A percentile compares a stretch with the other conserved stretches of the same genome.
Conservation (phyloP, 176 grass and related monocot genomes). For the Avena atlantica region DNA sequence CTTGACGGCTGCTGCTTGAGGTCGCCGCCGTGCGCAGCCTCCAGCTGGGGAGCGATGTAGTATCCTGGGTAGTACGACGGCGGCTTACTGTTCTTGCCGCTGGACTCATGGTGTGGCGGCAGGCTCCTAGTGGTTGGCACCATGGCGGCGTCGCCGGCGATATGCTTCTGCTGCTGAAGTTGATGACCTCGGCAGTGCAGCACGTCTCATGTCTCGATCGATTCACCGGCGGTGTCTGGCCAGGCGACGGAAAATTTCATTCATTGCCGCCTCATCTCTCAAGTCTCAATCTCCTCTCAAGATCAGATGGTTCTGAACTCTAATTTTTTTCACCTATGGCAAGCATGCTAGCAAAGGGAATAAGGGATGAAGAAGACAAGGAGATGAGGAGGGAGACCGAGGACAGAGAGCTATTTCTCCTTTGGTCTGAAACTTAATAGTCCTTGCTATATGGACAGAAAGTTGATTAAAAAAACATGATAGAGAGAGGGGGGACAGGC, state of each 20-base stretch:
- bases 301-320: conserved; percentile 16
- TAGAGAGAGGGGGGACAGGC: background rate
- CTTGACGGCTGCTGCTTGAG: conserved; percentile 24
- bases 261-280: conserved; percentile 37
- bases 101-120: conserved; percentile 44
- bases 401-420: conserved; percentile 35
- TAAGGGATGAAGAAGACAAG: background rate
- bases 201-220: conserved; percentile 51
- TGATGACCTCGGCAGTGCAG: conserved; percentile 31
- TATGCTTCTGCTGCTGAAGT: background rate
- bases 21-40: conserved; percentile 27
- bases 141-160: conserved; percentile 46
- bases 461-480: background rate
- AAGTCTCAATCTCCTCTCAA: conserved; percentile 10
- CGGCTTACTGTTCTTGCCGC: conserved; percentile 22
- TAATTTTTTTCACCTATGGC: conserved; percentile 25
- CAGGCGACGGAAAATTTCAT: conserved; percentile 15
- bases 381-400: conserved; percentile 21
- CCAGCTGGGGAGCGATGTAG: conserved; percentile 47
- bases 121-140: conserved; percentile 68
- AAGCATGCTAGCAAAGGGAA: conserved; percentile 3
- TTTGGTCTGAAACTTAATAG: conserved; percentile 51
- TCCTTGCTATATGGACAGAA: conserved; percentile 40
- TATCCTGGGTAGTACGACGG: conserved; percentile 37
- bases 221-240: background rate